phyloP scores from a whole-genome alignment of 345 rosid genomes.

The Syzygium aqueum region DNA sequence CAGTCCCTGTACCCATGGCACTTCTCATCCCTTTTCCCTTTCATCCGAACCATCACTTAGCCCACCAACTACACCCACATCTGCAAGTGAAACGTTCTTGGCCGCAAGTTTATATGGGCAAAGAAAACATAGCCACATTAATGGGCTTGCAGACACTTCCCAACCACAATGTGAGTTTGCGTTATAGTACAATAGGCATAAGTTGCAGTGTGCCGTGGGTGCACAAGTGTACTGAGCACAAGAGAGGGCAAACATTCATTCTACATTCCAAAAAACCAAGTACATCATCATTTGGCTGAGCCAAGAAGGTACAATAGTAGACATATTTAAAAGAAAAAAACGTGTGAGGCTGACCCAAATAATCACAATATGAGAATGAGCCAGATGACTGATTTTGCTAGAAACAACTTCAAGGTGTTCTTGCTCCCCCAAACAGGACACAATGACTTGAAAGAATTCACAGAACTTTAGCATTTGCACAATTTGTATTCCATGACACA shows the following conservation, averaged over 20 bases:
- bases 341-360: neutral
- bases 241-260: neutral
- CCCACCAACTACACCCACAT: slow-evolving; percentile 74
- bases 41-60: slow-evolving; percentile 47
- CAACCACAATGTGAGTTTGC: neutral
- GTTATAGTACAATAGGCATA: neutral
- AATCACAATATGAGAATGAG: neutral
- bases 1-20: slow-evolving; percentile 82
- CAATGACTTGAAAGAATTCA: neutral
- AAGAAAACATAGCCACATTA: neutral
- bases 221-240: neutral
- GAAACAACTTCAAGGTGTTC: neutral
- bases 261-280: neutral
- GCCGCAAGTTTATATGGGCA: slow-evolving; percentile 39
- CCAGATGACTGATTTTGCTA: neutral
- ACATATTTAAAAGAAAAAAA: neutral
- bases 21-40: slow-evolving; percentile 74
- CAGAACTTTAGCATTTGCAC: neutral
- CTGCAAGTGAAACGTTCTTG: slow-evolving; percentile 83
- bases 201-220: neutral
- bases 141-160: neutral
- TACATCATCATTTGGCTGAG: neutral
- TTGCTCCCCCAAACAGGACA: neutral
- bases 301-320: neutral
- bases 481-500: neutral